A percentile compares a stretch with the other conserved stretches of the same genome.
Evolutionary conservation across 148 eudicot species (phyloP).

Genomic region (Silene uniflora): DNA sequence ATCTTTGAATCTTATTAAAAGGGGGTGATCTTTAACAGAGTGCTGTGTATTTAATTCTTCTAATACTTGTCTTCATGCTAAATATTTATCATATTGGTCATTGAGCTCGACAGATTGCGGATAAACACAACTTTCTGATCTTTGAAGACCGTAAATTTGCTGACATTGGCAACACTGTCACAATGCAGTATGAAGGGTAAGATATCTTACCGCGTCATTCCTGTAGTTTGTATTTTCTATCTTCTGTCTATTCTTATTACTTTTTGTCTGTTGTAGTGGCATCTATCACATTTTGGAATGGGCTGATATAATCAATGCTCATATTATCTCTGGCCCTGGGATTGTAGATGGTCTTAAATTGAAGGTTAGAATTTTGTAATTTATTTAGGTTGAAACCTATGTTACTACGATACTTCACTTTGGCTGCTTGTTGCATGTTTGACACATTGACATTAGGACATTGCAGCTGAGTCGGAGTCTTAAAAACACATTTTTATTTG

Average conservation of each 20-base stretch:
- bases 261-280: conserved; percentile 49
- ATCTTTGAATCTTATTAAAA: not conserved
- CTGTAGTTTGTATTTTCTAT: not conserved
- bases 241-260: not conserved
- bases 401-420: not conserved
- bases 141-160: conserved; percentile 98
- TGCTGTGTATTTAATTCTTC: not conserved
- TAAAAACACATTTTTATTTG: not conserved
- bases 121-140: conserved; percentile 84
- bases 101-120: conserved; percentile 64
- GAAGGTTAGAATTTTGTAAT: conserved; percentile 44
- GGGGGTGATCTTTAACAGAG: not conserved
- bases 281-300: conserved; percentile 84
- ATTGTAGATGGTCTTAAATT: conserved; percentile 91
- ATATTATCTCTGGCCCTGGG: conserved; percentile 95
- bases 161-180: conserved; percentile 93
- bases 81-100: not conserved
- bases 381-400: not conserved
- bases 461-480: not conserved
- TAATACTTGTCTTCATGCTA: not conserved
- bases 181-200: conserved; percentile 97
- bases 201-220: conserved; percentile 4
- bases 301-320: conserved; percentile 97
- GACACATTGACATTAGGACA: not conserved
- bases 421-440: not conserved